phyloP scores from a whole-genome alignment of 768 basidiomycete genomes.

The Tremella mesenterica region DNA sequence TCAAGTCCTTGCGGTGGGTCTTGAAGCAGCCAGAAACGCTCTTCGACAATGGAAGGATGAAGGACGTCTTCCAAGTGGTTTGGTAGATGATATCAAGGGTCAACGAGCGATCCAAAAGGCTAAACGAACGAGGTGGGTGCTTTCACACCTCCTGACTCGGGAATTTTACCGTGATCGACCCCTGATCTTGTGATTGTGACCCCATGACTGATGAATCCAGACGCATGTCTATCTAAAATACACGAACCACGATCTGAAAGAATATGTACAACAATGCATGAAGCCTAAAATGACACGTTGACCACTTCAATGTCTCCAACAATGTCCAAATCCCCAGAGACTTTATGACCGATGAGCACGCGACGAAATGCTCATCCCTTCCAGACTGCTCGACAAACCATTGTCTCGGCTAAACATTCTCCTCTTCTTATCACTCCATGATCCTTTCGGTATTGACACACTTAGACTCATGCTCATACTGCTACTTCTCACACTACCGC shows the following conservation, averaged over 20 bases:
- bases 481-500: background rate
- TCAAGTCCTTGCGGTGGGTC: slow-evolving; percentile 77
- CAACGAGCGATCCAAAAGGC: slow-evolving; percentile 25
- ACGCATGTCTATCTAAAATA: slow-evolving; percentile 19
- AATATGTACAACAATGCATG: slow-evolving; percentile 1
- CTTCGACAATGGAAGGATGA: slow-evolving; percentile 73
- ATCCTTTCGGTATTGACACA: slow-evolving; percentile 2
- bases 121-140: slow-evolving; percentile 18
- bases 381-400: slow-evolving; percentile 28
- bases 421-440: slow-evolving; percentile 14
- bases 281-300: background rate
- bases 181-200: no score
- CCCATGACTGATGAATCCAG: no score
- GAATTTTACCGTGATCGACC: no score
- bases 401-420: slow-evolving; percentile 18
- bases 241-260: background rate
- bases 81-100: slow-evolving; percentile 53
- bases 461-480: background rate
- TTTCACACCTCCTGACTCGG: background rate
- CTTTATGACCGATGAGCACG: background rate
- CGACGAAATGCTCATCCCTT: slow-evolving; percentile 41
- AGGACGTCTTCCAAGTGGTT: slow-evolving; percentile 67
- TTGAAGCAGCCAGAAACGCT: slow-evolving; percentile 60
- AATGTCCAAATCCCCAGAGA: no score
- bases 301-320: no score